Percentiles rank a stretch among this genome's conserved stretches.
These are phyloP conservation scores for Acanthamoeba healyi DNA, from an alignment of 208 protist species.

Conservation along the genomic window DNA sequence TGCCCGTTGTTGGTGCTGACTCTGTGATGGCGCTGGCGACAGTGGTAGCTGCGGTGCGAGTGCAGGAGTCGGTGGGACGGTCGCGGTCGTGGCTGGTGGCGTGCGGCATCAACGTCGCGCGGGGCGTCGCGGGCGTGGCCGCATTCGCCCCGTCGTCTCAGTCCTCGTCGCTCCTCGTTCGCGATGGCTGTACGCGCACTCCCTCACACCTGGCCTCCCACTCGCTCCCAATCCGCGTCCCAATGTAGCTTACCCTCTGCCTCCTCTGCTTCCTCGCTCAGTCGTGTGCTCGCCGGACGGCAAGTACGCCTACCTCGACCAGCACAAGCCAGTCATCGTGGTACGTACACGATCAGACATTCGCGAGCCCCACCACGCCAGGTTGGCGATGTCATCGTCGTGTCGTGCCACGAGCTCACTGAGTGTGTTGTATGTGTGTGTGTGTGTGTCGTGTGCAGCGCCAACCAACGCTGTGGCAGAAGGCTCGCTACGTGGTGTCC, in stretches of 20 bases:
- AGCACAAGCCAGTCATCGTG: background rate
- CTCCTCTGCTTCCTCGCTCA: background rate
- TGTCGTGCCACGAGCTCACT: no score
- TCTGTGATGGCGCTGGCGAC: no score
- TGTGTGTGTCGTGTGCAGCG: background rate
- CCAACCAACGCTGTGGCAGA: background rate
- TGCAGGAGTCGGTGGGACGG: background rate
- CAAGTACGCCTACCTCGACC: background rate
- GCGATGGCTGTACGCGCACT: background rate
- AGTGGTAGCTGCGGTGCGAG: background rate
- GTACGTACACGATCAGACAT: background rate
- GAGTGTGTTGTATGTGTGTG: no score
- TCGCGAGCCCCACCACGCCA: background rate
- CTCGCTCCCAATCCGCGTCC: background rate
- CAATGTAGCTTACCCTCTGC: background rate
- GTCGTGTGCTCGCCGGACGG: slow-evolving; percentile 3
- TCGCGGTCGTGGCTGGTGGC: background rate
- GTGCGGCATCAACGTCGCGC: background rate
- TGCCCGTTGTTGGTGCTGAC: background rate
- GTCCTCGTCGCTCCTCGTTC: background rate
- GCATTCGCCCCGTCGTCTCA: background rate
- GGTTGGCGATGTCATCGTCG: background rate
- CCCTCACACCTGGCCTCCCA: background rate
- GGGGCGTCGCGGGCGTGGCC: background rate
- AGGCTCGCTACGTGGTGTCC: background rate